A percentile compares a stretch with the other conserved stretches of the same genome.
These are phyloP conservation scores for Chaetomium olivaceum DNA, from an alignment of 2,329 filamentous ascomycete species.

Conservation along the genomic window DNA sequence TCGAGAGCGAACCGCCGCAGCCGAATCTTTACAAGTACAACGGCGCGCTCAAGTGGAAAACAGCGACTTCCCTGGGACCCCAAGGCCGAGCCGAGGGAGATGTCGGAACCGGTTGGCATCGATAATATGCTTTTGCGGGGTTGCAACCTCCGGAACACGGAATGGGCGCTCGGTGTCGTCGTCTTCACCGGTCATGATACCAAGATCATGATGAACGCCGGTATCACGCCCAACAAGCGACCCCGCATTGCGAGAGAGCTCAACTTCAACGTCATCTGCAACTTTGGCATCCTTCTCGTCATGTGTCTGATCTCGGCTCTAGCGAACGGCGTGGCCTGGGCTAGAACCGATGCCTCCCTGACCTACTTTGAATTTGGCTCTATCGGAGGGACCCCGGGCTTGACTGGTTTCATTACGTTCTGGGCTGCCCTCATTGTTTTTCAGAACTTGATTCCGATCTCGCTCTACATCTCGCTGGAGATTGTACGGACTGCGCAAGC, in stretches of 20 bases:
- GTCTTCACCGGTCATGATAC: slow-evolving; percentile 94
- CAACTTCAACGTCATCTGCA: slow-evolving; percentile 97
- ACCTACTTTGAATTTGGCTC: slow-evolving; percentile 83
- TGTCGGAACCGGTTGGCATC: slow-evolving; percentile 91
- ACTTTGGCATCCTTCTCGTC: slow-evolving; percentile 83
- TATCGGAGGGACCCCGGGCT: slow-evolving; percentile 69
- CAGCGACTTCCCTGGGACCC: slow-evolving; percentile 68
- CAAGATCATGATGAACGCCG: slow-evolving; percentile 99
- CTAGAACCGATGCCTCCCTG: slow-evolving; percentile 70
- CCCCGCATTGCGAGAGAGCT: slow-evolving; percentile 87
- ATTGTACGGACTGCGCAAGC: slow-evolving; percentile 92
- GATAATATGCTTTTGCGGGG: slow-evolving; percentile 94
- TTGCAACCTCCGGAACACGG: slow-evolving; percentile 90
- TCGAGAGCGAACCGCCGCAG: slow-evolving; percentile 90
- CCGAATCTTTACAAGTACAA: slow-evolving; percentile 95
- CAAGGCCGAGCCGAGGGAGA: slow-evolving; percentile 65
- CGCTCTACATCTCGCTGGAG: slow-evolving; percentile 94
- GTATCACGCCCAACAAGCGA: slow-evolving; percentile 91
- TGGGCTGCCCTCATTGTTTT: slow-evolving; percentile 94
- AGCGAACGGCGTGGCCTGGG: slow-evolving; percentile 82
- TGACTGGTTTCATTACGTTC: slow-evolving; percentile 94
- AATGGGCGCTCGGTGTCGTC: slow-evolving; percentile 91
- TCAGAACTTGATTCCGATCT: slow-evolving; percentile 98
- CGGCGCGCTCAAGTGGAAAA: slow-evolving; percentile 81
- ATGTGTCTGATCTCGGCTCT: slow-evolving; percentile 89